These are phyloP conservation scores for Monilinia polystroma DNA, from an alignment of 2,329 filamentous ascomycete species.

Conservation along the genomic window DNA sequence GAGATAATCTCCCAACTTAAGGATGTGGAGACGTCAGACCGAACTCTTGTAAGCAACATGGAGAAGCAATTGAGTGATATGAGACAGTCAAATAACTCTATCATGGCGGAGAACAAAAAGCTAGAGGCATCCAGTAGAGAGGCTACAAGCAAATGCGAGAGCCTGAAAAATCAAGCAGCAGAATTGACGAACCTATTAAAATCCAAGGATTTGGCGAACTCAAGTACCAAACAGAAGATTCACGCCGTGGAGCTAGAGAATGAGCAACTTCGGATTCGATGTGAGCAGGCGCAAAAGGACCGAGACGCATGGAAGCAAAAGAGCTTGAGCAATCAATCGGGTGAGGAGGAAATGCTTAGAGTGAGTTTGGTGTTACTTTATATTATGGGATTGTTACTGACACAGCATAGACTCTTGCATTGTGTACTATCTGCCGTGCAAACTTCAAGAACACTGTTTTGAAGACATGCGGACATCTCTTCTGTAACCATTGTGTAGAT, in stretches of 20 bases:
- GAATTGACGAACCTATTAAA: conserved; percentile 75
- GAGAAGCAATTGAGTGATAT: conserved; percentile 89
- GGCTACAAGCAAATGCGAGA: conserved; percentile 66
- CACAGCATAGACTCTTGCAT: conserved; percentile 62
- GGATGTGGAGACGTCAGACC: conserved; percentile 77
- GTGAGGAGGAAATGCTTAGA: conserved; percentile 81
- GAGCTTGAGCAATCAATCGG: conserved; percentile 74
- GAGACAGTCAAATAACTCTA: conserved; percentile 71
- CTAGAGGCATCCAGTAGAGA: conserved; percentile 73
- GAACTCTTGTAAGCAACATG: conserved; percentile 74
- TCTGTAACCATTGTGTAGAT: conserved; percentile 88
- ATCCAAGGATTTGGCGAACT: conserved; percentile 66
- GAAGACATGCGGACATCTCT: conserved; percentile 92
- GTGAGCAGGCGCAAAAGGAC: conserved; percentile 78
- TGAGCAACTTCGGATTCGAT: conserved; percentile 73
- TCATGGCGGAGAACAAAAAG: conserved; percentile 70
- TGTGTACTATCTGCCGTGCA: conserved; percentile 89
- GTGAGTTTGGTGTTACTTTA: conserved; percentile 56
- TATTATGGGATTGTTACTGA: conserved; percentile 39
- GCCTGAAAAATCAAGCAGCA: conserved; percentile 69
- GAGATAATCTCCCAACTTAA: conserved; percentile 94
- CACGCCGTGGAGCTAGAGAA: conserved; percentile 69
- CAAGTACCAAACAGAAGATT: conserved; percentile 55
- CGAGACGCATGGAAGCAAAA: conserved; percentile 84
- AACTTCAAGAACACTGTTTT: conserved; percentile 93